Percentiles rank a stretch among this genome's conserved stretches.
phyloP scores from a whole-genome alignment of 1,284 basidiomycete genomes.

The Afroboletus lepidellus region DNA sequence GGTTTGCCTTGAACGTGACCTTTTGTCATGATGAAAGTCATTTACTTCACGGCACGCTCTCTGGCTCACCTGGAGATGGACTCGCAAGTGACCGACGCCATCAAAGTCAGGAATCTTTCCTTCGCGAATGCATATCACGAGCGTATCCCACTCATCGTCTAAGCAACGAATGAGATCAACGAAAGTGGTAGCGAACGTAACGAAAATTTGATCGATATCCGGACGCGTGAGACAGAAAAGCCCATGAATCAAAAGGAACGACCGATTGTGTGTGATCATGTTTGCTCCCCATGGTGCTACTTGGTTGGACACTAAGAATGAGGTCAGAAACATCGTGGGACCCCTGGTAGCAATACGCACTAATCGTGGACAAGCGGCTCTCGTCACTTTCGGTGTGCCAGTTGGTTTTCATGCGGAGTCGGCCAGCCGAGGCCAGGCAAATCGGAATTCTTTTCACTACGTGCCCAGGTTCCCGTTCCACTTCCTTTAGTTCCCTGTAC shows the following conservation, averaged over 20 bases:
- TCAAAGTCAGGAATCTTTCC: constrained; percentile 8
- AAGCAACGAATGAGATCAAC: constrained; percentile 4
- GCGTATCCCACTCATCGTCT: constrained; percentile 5
- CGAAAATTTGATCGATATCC: constrained; percentile 10
- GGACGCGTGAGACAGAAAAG: constrained; percentile 14
- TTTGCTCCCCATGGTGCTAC: constrained; percentile 14
- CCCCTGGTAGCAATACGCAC: background rate
- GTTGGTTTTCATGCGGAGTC: constrained; percentile 9
- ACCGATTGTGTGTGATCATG: constrained; percentile 11
- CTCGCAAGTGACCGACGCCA: background rate
- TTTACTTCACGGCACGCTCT: background rate
- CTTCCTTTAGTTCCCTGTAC: constrained; percentile 8
- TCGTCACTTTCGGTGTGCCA: constrained; percentile 15
- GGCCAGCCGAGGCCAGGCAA: constrained; percentile 7
- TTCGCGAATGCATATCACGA: constrained; percentile 4
- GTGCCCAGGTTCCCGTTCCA: constrained; percentile 9
- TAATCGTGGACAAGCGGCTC: constrained; percentile 5
- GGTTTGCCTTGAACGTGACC: constrained; percentile 5
- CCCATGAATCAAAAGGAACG: constrained; percentile 17
- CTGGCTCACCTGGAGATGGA: constrained; percentile 4
- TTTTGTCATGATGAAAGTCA: background rate
- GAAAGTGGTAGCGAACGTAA: constrained; percentile 13
- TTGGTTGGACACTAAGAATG: constrained; percentile 6
- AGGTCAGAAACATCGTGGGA: background rate
- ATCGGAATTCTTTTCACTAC: constrained; percentile 10